phyloP scores from a whole-genome alignment of 164 flowering plant genomes.

The Kalanchoe fedtschenkoi region DNA sequence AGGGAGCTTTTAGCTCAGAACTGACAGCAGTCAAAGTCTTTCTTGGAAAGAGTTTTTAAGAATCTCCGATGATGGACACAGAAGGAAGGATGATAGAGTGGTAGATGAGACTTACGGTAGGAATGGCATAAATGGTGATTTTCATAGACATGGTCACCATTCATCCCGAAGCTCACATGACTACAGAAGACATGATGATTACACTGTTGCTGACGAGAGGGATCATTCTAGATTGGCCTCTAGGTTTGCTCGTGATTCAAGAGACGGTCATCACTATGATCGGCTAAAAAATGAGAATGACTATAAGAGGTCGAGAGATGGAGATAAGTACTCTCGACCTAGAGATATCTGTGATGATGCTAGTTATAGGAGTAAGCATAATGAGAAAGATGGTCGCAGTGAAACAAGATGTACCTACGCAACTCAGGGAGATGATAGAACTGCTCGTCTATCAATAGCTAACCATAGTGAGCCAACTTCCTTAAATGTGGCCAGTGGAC shows the following conservation, averaged over 20 bases:
- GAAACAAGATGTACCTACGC: constrained; percentile 30
- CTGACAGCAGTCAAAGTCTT: constrained; percentile 28
- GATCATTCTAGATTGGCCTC: constrained; percentile 29
- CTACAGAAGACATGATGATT: constrained; percentile 46
- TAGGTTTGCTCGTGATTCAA: constrained; percentile 39
- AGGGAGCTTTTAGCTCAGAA: constrained; percentile 50
- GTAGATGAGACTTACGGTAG: constrained; percentile 27
- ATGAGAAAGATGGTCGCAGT: constrained; percentile 29
- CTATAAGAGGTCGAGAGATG: constrained; percentile 33
- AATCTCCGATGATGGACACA: constrained; percentile 20
- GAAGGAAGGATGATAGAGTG: constrained; percentile 39
- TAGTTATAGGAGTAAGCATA: constrained; percentile 37
- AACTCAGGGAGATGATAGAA: constrained; percentile 27
- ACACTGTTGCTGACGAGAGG: constrained; percentile 42
- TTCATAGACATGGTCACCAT: constrained; percentile 36
- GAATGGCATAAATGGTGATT: constrained; percentile 33
- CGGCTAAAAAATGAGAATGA: constrained; percentile 42
- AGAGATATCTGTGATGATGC: constrained; percentile 35
- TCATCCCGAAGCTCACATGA: constrained; percentile 39
- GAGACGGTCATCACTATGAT: constrained; percentile 15
- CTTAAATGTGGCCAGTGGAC: constrained; percentile 35
- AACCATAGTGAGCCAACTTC: constrained; percentile 17
- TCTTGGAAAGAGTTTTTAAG: constrained; percentile 27
- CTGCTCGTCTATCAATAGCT: constrained; percentile 31
- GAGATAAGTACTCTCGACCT: constrained; percentile 27